phyloP scores from a whole-genome alignment of 2,329 filamentous ascomycete species.

The Boeremia exigua region DNA sequence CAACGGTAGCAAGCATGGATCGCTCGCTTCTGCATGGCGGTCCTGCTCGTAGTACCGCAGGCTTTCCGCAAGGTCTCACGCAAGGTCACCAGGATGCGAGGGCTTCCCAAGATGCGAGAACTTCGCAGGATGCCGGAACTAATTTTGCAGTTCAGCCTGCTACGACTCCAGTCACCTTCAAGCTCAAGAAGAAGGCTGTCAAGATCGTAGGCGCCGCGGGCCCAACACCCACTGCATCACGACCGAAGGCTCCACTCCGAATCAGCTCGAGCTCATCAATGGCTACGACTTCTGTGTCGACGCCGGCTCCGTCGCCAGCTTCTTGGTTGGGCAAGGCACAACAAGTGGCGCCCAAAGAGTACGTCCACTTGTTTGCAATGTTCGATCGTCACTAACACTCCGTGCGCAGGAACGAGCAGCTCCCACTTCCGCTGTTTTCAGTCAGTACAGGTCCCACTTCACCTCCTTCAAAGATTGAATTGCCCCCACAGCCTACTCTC shows the following conservation, averaged over 20 bases:
- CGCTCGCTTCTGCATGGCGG: conserved; percentile 14
- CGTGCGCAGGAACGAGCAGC: not conserved
- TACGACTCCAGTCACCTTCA: conserved; percentile 20
- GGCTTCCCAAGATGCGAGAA: not conserved
- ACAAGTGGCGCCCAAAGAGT: conserved; percentile 22
- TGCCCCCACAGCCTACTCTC: not conserved
- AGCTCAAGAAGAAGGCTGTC: conserved; percentile 39
- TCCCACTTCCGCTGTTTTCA: not conserved
- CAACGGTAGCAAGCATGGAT: conserved; percentile 19
- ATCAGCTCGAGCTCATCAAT: not conserved
- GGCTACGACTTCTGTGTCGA: not conserved
- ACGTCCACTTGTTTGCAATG: not conserved
- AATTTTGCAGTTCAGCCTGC: conserved; percentile 35
- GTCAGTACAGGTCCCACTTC: not conserved
- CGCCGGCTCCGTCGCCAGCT: not conserved
- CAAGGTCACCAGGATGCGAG: not conserved
- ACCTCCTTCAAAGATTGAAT: conserved; percentile 7
- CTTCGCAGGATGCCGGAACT: conserved; percentile 5
- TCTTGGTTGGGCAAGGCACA: not conserved
- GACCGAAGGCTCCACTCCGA: not conserved
- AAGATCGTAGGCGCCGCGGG: conserved; percentile 32
- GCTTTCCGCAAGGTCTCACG: not conserved
- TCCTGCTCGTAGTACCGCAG: conserved; percentile 1
- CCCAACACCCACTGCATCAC: not conserved
- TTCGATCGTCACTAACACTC: conserved; percentile 4